phyloP scores from a whole-genome alignment of 306 rosid species.

The Betula pendula region DNA sequence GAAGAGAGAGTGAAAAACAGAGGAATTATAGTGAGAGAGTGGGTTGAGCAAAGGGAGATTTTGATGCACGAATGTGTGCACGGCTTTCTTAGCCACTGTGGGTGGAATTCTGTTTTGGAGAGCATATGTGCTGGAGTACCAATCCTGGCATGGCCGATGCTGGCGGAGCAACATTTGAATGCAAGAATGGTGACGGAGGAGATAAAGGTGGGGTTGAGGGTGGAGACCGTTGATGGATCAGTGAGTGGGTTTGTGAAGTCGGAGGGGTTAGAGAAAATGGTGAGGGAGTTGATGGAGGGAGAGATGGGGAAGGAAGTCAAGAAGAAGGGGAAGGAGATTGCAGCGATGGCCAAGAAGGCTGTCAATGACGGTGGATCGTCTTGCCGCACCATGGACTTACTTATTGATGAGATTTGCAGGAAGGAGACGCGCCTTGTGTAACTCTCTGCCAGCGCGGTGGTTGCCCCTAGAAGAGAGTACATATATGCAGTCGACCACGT shows the following conservation, averaged over 20 bases:
- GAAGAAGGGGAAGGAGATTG: conserved; percentile 39
- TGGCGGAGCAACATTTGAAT: conserved; percentile 51
- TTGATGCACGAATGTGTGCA: conserved; percentile 41
- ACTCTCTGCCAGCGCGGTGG: too few relatives aligned
- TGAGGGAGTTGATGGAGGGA: conserved; percentile 49
- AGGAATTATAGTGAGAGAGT: conserved; percentile 43
- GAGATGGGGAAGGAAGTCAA: conserved; percentile 35
- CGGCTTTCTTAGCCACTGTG: conserved; percentile 61
- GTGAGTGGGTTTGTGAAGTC: conserved; percentile 41
- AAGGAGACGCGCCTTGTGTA: too few relatives aligned
- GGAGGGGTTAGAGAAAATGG: conserved; percentile 33
- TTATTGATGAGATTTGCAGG: conserved; percentile 3
- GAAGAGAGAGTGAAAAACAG: conserved; percentile 40
- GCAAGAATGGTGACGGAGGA: conserved; percentile 58
- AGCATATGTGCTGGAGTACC: conserved; percentile 51
- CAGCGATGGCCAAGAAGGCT: conserved; percentile 38
- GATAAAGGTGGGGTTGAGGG: conserved; percentile 40
- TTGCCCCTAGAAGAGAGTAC: too few relatives aligned
- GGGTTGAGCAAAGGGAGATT: conserved; percentile 53
- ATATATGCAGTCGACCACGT: too few relatives aligned
- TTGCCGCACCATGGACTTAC: conserved; percentile 14
- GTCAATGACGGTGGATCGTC: conserved; percentile 49
- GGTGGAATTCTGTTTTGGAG: conserved; percentile 59
- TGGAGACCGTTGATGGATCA: conserved; percentile 26
- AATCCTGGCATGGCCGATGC: conserved; percentile 47